Conservation (phyloP, 73 alveolate genomes). For the Paramecium biaurelia region DNA sequence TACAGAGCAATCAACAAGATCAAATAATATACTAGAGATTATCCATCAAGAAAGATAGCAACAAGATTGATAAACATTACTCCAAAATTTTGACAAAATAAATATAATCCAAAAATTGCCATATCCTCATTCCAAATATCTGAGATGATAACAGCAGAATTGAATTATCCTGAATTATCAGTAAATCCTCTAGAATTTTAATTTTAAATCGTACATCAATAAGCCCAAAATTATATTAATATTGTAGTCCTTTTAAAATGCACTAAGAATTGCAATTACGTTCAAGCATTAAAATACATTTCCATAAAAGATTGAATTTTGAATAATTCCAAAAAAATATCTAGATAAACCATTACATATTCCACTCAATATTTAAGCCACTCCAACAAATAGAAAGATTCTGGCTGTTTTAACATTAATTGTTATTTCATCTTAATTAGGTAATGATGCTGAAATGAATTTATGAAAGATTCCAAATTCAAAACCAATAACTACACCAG, state of each 20-base stretch:
- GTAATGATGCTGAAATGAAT: not conserved
- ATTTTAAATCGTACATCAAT: not conserved
- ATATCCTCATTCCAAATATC: not conserved
- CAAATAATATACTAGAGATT: not conserved
- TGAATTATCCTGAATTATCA: not conserved
- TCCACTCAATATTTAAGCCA: not conserved
- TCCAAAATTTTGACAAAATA: not conserved
- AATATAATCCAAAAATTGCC: not conserved
- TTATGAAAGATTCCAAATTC: constrained; percentile 12
- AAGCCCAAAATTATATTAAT: not conserved
- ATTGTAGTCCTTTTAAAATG: not conserved
- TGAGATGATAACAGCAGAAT: not conserved
- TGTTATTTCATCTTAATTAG: not conserved
- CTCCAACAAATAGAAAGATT: not conserved
- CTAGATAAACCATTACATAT: not conserved
- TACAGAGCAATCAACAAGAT: not conserved
- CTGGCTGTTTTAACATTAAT: not conserved
- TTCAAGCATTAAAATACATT: not conserved
- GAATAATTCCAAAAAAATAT: not conserved
- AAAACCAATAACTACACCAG: not conserved
- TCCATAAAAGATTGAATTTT: not conserved
- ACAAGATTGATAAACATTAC: not conserved
- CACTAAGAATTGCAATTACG: not conserved
- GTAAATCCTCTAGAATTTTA: not conserved
- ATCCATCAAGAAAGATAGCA: not conserved